phyloP scores from a whole-genome alignment of 139 green algal species.

The Chlamydomonas eustigma region DNA sequence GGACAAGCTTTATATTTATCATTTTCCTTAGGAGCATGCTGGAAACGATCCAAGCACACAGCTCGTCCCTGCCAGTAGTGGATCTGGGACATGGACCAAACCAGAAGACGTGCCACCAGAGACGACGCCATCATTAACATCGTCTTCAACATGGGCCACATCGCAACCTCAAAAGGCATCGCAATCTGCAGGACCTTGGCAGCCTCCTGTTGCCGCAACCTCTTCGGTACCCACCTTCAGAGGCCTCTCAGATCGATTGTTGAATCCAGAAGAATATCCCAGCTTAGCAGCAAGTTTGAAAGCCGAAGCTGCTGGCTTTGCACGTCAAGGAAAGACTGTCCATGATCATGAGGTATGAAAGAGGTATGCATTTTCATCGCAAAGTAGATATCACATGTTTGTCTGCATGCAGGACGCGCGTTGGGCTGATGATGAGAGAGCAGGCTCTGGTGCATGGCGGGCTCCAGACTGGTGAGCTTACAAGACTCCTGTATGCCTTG shows the following conservation, averaged over 20 bases:
- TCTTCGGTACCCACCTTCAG: constrained; percentile 2
- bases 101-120: constrained; percentile 29
- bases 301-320: constrained; percentile 6
- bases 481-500: background rate
- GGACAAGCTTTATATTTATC: background rate
- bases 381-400: background rate
- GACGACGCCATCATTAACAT: background rate
- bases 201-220: background rate
- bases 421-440: constrained; percentile 40
- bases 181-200: constrained; percentile 3
- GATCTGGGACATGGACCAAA: constrained; percentile 50
- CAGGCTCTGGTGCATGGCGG: constrained; percentile 6
- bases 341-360: background rate
- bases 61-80: constrained; percentile 53
- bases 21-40: constrained; percentile 60
- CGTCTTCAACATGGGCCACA: constrained; percentile 3
- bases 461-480: background rate
- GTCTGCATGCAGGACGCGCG: constrained; percentile 7
- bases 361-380: background rate
- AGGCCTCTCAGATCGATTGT: constrained; percentile 33
- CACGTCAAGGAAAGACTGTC: background rate
- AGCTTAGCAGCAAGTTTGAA: constrained; percentile 53
- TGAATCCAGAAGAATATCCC: constrained; percentile 73
- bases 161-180: constrained; percentile 13
- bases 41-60: constrained; percentile 69